Conservation (phyloP, 257 asterid genomes). For the Apocynum venetum region DNA sequence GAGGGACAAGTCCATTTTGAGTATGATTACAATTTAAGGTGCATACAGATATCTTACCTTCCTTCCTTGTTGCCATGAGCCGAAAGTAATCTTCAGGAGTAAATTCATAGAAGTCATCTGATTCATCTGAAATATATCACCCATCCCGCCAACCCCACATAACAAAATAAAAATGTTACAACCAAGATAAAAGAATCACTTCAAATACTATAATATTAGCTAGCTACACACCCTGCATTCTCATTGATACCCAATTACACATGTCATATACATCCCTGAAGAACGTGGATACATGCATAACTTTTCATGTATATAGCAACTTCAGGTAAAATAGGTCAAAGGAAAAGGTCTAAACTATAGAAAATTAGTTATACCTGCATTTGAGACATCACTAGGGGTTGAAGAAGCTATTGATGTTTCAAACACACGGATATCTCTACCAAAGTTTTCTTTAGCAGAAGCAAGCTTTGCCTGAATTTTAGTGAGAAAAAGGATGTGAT, state of each 20-base stretch:
- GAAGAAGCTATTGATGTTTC: constrained; percentile 62
- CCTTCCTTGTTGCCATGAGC: constrained; percentile 66
- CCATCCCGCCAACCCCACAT: neutral
- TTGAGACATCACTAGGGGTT: constrained; percentile 40
- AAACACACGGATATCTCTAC: constrained; percentile 75
- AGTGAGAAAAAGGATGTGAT: neutral
- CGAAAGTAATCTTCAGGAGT: constrained; percentile 87
- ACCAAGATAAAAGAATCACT: neutral
- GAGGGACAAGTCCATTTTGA: neutral
- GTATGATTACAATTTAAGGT: neutral
- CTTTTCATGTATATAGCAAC: neutral
- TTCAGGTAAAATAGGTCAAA: neutral
- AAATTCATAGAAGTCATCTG: constrained; percentile 87
- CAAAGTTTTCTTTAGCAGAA: constrained; percentile 79
- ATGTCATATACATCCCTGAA: neutral
- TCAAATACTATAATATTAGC: neutral
- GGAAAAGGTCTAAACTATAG: neutral
- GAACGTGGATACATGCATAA: neutral
- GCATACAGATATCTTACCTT: constrained; percentile 42
- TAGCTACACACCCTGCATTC: neutral
- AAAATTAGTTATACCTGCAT: constrained; percentile 34
- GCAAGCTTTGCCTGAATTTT: constrained; percentile 59
- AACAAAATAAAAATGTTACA: constrained; percentile 1
- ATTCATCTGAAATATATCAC: constrained; percentile 46
- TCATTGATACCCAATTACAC: neutral